Evolutionary conservation across 2,329 filamentous ascomycete genomes (phyloP), one percentile per base, ranked within the genome.

Genomic region (Taxawa tesnikishii): DNA sequence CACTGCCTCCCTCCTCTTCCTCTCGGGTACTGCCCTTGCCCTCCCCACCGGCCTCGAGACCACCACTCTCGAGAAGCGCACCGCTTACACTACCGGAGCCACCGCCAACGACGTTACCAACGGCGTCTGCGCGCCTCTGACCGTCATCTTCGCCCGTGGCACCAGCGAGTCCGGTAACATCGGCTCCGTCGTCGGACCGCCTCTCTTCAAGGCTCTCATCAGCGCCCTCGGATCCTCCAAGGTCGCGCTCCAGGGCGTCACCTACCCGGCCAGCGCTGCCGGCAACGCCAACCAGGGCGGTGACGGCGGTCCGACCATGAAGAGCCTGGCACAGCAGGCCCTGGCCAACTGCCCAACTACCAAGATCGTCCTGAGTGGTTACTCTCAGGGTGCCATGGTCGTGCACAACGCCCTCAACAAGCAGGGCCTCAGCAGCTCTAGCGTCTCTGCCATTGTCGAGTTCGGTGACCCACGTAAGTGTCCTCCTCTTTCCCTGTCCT

Each of bases 81-180:
- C 40, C 3, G 18, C 27, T n/a, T 38, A 39, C 36, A 32, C 23
- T n/a, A 39, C 40, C 9, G 39, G 40, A 16, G 39, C 26, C 21
- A 43, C 42, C 10, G 42, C 40, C 32, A 42, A 42, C 27, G 42
- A 49, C 19, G 37, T 48, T 29, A 18, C 32, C 19, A 26, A 43
- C 15, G 50, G 49, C n/a, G 43, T 33, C 28, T 67, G 63, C 49
- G 61, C 59, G 19, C 45, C 54, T 18, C 57, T 68, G 38, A 72
- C 67, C 6, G 49, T 73, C 31, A 63, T 74, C 42, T 73, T 68
- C 41, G 69, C 69, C n/a, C 62, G 69, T 12, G 69, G 70, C 6
- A 71, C 68, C 4, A 62, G 59, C 5, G 67, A 73, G 48, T 21
- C 39, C 1, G 67, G 67, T 25, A 72, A 69, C 41, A 63, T 73